phyloP scores from a whole-genome alignment of 2,329 filamentous ascomycete genomes.

The Colletotrichum melonis region DNA sequence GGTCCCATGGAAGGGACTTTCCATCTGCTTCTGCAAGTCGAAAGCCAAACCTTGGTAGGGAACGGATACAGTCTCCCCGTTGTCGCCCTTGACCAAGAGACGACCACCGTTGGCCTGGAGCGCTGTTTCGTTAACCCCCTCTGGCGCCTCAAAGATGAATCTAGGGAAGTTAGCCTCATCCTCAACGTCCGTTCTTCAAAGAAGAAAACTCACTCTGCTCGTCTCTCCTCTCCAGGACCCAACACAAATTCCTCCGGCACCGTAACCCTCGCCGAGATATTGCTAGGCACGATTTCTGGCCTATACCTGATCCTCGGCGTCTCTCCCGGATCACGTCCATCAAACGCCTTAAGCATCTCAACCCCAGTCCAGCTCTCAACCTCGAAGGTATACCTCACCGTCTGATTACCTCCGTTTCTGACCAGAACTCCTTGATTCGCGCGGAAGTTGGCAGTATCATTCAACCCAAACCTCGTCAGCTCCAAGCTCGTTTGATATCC shows the following conservation, averaged over 20 bases:
- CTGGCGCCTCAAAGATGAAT: slow-evolving; percentile 40
- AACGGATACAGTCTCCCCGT: slow-evolving; percentile 46
- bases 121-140: slow-evolving; percentile 41
- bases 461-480: slow-evolving; percentile 50
- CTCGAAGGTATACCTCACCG: slow-evolving; percentile 23
- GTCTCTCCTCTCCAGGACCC: slow-evolving; percentile 15
- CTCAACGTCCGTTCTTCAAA: fast-evolving
- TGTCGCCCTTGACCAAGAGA: slow-evolving; percentile 44
- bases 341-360: slow-evolving; percentile 39
- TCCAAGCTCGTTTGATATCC: slow-evolving; percentile 47
- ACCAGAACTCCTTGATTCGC: slow-evolving; percentile 21
- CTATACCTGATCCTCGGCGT: slow-evolving; percentile 36
- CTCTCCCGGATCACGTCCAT: slow-evolving; percentile 7
- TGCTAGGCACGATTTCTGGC: slow-evolving; percentile 35
- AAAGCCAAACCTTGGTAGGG: slow-evolving; percentile 40
- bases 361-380: slow-evolving; percentile 31
- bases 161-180: not conserved
- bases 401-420: slow-evolving; percentile 3
- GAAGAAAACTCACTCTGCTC: slow-evolving; percentile 12
- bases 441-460: slow-evolving; percentile 53
- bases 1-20: slow-evolving; percentile 24
- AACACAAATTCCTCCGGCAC: slow-evolving; percentile 36
- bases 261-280: slow-evolving; percentile 26
- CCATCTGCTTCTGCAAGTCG: slow-evolving; percentile 28
- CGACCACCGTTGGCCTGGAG: slow-evolving; percentile 49